Evolutionary conservation across 257 asterid species (phyloP).

Genomic region (Coffea eugenioides): DNA sequence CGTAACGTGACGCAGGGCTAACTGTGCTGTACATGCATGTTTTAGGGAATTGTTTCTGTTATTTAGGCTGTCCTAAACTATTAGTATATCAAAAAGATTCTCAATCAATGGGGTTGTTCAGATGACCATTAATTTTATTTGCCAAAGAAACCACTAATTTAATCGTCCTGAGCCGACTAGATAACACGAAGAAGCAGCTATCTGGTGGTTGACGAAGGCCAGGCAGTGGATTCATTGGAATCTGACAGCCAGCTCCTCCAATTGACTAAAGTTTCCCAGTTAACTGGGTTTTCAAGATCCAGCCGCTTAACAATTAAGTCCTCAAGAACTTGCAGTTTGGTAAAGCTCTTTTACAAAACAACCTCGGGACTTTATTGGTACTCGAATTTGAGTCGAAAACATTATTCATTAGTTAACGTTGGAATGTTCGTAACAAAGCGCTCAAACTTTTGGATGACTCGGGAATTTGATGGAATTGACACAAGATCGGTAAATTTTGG

Average conservation of each 20-base stretch:
- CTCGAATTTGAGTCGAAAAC: background rate
- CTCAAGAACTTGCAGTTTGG: too few species aligned
- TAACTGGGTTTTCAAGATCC: background rate
- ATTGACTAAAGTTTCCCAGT: background rate
- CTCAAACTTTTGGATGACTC: background rate
- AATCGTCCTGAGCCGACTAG: too few species aligned
- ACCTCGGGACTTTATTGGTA: background rate
- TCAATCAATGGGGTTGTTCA: background rate
- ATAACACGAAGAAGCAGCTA: background rate
- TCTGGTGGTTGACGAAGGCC: too few species aligned
- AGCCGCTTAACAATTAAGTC: background rate
- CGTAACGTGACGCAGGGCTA: background rate
- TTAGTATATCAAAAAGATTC: too few species aligned
- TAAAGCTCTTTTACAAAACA: too few species aligned
- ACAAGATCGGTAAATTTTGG: too few species aligned
- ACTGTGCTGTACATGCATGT: background rate
- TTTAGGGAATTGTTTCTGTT: background rate
- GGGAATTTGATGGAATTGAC: background rate
- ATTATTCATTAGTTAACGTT: too few species aligned
- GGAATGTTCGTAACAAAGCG: background rate
- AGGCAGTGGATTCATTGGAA: too few species aligned
- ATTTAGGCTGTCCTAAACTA: too few species aligned
- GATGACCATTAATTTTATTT: too few species aligned
- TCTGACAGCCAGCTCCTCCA: background rate
- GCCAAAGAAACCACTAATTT: too few species aligned